Conservation (phyloP, 345 rosid genomes). For the Corchorus capsularis region DNA sequence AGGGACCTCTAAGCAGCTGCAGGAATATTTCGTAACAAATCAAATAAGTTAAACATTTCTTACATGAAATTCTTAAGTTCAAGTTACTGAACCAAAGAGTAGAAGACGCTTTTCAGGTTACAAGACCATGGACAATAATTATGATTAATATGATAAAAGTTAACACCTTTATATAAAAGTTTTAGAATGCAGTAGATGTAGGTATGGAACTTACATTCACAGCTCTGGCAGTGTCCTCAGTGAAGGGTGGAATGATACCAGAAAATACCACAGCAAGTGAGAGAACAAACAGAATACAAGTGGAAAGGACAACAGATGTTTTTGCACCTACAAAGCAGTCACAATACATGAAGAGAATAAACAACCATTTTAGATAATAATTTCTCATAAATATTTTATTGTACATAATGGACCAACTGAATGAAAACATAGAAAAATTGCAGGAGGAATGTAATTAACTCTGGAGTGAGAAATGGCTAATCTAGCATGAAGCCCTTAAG, state of each 20-base stretch:
- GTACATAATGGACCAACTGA: background rate
- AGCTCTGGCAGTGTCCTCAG: slow-evolving; percentile 79
- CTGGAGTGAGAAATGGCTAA: background rate
- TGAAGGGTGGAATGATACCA: slow-evolving; percentile 70
- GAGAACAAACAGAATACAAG: slow-evolving; percentile 50
- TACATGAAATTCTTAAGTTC: background rate
- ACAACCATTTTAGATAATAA: slow-evolving; percentile 5
- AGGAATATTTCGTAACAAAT: slow-evolving; percentile 1
- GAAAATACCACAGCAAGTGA: slow-evolving; percentile 57
- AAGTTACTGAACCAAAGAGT: background rate
- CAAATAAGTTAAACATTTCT: background rate
- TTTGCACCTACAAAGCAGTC: slow-evolving; percentile 65
- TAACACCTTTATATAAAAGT: background rate
- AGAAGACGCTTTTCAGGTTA: background rate
- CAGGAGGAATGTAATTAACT: background rate
- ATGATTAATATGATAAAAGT: background rate
- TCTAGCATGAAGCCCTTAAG: background rate
- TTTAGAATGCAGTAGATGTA: slow-evolving; percentile 5
- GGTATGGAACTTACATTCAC: slow-evolving; percentile 63
- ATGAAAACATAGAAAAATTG: slow-evolving; percentile 6
- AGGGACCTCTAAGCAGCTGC: background rate
- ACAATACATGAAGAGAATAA: slow-evolving; percentile 18
- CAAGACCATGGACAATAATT: background rate
- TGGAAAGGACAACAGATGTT: slow-evolving; percentile 47
- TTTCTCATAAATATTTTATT: background rate